A percentile compares a stretch with the other conserved stretches of the same genome.
These are phyloP conservation scores for Mycena vulgaris DNA, from an alignment of 768 basidiomycete species.

Conservation along the genomic window DNA sequence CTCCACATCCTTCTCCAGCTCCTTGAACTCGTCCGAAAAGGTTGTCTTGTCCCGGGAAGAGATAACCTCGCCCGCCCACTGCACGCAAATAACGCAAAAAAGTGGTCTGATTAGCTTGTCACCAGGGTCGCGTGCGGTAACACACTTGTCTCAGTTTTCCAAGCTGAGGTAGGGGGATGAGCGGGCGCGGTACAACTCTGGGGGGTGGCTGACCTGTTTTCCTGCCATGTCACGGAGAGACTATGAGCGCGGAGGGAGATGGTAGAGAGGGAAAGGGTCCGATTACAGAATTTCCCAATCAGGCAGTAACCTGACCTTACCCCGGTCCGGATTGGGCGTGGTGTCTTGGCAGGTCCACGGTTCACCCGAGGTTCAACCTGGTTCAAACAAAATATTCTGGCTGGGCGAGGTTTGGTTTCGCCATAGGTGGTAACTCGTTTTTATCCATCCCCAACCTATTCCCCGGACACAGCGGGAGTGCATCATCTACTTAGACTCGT, in stretches of 20 bases:
- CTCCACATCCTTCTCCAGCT: constrained; percentile 89
- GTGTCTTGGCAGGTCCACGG: no score
- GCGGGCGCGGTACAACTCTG: neutral
- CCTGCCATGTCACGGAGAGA: constrained; percentile 22
- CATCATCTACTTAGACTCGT: no score
- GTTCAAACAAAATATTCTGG: no score
- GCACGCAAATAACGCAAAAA: constrained; percentile 39
- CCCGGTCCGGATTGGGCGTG: no score
- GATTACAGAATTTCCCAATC: no score
- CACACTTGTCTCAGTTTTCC: constrained; percentile 85
- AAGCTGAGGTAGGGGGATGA: constrained; percentile 62
- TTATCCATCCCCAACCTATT: no score
- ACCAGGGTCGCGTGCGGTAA: constrained; percentile 24
- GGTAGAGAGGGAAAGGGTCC: no score
- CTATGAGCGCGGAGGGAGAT: neutral
- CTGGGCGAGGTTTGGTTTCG: no score
- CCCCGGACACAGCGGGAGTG: no score
- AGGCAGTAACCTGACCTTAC: no score
- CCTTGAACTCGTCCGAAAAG: constrained; percentile 84
- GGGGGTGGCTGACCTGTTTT: constrained; percentile 25
- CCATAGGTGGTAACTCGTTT: no score
- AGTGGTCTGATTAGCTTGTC: constrained; percentile 50
- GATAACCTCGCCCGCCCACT: constrained; percentile 95
- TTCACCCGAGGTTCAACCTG: no score
- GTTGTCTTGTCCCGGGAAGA: constrained; percentile 86